Evolutionary conservation across 2,329 filamentous ascomycete species (phyloP), one percentile per base, ranked within the genome.

Genomic region (Pleurostoma richardsiae): DNA sequence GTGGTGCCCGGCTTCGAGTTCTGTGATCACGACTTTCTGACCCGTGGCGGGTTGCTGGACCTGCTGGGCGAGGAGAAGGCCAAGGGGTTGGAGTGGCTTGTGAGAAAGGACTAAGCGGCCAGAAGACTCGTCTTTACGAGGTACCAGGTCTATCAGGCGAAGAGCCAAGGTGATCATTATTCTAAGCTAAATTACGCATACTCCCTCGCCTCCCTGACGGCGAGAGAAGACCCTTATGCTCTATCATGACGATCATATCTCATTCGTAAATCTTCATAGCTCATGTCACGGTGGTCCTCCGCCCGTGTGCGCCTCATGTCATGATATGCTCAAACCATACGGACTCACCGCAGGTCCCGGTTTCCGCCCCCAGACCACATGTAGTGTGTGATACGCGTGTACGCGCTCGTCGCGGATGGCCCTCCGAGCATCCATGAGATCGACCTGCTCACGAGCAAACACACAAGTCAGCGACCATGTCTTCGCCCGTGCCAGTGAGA

Each of bases 1-100:
- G 82, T 85, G 2, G 72, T 85, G 6, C 83, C 83, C 0, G 84
- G 83, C 0, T 87, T 87, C 56, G 82, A 86, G 56, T 85, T 72
- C 54, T 71, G 69, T 48, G 82, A 87, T 60, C 82, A 87, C 60
- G 80, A 86, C 57, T 88, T 88, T 55, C 68, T 88, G 55, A 71
- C 68, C 4, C 60, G 59, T 10, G 69, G 76, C 41, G 67, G 67
- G 10, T 67, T 86, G 52, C 58, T 63, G 39, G 64, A 73, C n/a
- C 53, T 86, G 30, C 61, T 87, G 2, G 71, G 72, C 0, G 57
- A 70, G 27, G 70, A 78, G 29, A 69, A 76, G 54, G 70, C 69
- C 2, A 58, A 65, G 49, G 69, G 77, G 55, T 56, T 86, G 55
- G 58, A 58, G 2, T 76, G 71, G 72, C 59, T 74, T 5, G 59